Percentiles rank a stretch among this genome's conserved stretches.
phyloP scores from a whole-genome alignment of 1,284 basidiomycete species.

The Tilletiaria anomala region DNA sequence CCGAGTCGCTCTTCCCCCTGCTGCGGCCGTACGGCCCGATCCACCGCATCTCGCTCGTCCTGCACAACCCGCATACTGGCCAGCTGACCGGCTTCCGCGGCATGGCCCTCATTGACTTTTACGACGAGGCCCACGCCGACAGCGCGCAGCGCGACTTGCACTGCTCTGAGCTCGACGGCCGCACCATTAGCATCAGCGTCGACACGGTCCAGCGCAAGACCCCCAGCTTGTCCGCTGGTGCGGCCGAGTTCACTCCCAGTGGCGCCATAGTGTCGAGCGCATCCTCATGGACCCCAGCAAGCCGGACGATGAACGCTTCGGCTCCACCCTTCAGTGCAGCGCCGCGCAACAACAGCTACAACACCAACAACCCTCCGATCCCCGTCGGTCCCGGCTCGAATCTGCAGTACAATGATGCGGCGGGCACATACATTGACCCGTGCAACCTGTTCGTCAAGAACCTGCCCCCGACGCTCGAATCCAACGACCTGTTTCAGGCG shows the following conservation, averaged over 20 bases:
- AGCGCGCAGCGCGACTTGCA: constrained; percentile 23
- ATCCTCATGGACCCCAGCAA: neutral
- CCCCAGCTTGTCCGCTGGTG: neutral
- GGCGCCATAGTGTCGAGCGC: no score
- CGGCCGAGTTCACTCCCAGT: constrained; percentile 15
- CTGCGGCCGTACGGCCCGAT: constrained; percentile 28
- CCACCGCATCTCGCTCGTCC: constrained; percentile 15
- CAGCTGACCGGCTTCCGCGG: constrained; percentile 29
- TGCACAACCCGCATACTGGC: constrained; percentile 17
- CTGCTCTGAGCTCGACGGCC: constrained; percentile 22
- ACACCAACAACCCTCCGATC: constrained; percentile 6
- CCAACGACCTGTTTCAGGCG: constrained; percentile 16
- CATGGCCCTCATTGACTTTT: constrained; percentile 23
- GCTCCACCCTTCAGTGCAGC: constrained; percentile 11
- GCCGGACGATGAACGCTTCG: neutral
- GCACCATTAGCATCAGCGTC: constrained; percentile 24
- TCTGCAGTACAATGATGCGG: constrained; percentile 14
- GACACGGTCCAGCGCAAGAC: no score
- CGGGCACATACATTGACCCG: constrained; percentile 27
- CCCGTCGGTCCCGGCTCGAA: constrained; percentile 11
- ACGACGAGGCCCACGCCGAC: constrained; percentile 19
- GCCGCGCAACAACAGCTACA: no score
- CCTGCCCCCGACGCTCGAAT: constrained; percentile 16
- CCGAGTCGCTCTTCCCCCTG: constrained; percentile 21
- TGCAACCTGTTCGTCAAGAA: constrained; percentile 36